Percentiles rank a stretch among this genome's conserved stretches.
Evolutionary conservation across 2,329 filamentous ascomycete genomes (phyloP).

Genomic region (Zymoseptoria pseudotritici): DNA sequence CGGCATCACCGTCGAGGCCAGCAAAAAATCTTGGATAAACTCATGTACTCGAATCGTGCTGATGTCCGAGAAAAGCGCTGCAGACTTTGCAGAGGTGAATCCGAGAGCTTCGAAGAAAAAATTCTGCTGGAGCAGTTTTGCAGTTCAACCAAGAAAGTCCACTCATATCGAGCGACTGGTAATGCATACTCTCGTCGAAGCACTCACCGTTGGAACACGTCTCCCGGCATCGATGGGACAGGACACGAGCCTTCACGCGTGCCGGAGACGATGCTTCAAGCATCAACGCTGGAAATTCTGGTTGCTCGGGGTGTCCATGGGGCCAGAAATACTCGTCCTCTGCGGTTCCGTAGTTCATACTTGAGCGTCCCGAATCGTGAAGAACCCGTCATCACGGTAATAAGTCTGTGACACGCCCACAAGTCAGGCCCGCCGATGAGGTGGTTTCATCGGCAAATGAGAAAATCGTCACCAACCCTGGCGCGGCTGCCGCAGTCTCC

Average conservation of each 20-base stretch:
- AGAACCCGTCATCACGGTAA: background rate
- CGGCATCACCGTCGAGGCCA: background rate
- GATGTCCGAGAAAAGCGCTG: background rate
- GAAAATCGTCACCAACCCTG: background rate
- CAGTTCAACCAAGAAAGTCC: too few relatives aligned
- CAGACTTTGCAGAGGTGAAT: too few relatives aligned
- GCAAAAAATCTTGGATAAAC: background rate
- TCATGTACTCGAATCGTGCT: background rate
- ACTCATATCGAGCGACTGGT: too few relatives aligned
- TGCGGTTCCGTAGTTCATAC: background rate
- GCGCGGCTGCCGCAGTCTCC: background rate
- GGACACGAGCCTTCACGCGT: background rate
- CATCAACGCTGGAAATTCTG: background rate
- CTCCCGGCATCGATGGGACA: too few relatives aligned
- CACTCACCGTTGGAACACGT: too few relatives aligned
- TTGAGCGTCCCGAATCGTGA: background rate
- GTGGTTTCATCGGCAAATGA: background rate
- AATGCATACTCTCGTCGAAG: too few relatives aligned
- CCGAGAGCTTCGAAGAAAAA: too few relatives aligned
- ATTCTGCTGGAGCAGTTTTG: too few relatives aligned
- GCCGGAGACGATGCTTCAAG: background rate
- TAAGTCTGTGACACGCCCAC: background rate
- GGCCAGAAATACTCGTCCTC: background rate
- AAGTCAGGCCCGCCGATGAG: background rate
- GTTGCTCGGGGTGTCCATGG: background rate